phyloP scores from a whole-genome alignment of 371 early-diverging fungal genomes.

The Mucor velutinosus region DNA sequence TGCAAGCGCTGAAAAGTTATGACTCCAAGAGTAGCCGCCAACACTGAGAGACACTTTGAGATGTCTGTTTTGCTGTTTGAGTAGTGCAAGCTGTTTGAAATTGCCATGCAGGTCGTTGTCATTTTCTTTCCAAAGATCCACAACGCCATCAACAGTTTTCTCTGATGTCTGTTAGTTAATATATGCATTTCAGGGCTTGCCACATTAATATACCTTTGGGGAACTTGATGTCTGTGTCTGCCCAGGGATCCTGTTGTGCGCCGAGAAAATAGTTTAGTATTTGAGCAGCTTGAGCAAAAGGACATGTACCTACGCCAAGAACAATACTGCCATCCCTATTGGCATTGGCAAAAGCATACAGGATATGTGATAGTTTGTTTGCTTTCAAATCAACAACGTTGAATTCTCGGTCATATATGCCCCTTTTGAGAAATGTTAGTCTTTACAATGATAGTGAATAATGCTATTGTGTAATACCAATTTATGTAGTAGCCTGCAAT shows the following conservation, averaged over 20 bases:
- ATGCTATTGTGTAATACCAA: slow-evolving; percentile 16
- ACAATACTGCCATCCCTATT: slow-evolving; percentile 61
- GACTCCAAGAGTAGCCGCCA: slow-evolving; percentile 89
- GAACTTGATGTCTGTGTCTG: slow-evolving; percentile 45
- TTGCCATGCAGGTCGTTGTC: slow-evolving; percentile 70
- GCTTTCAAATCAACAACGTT: slow-evolving; percentile 59
- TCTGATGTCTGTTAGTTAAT: not conserved
- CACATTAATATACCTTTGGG: slow-evolving; percentile 25
- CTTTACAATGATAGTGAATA: too few relatives aligned
- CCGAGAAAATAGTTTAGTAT: not conserved
- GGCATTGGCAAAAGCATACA: slow-evolving; percentile 90
- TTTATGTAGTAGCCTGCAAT: slow-evolving; percentile 43
- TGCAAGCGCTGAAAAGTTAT: slow-evolving; percentile 76
- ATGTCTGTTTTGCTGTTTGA: slow-evolving; percentile 68
- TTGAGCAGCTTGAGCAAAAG: not conserved
- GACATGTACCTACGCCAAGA: slow-evolving; percentile 45
- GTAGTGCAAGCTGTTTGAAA: slow-evolving; percentile 73
- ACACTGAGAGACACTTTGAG: slow-evolving; percentile 77
- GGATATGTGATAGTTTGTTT: slow-evolving; percentile 72
- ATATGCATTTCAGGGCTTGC: not conserved
- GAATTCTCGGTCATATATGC: slow-evolving; percentile 71
- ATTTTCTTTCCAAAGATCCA: slow-evolving; percentile 54
- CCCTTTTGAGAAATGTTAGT: slow-evolving; percentile 40
- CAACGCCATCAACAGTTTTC: slow-evolving; percentile 45
- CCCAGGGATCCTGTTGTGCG: slow-evolving; percentile 43